Evolutionary conservation across 257 asterid species (phyloP), one percentile per base, ranked within the genome.

Genomic region (Mentha longifolia): DNA sequence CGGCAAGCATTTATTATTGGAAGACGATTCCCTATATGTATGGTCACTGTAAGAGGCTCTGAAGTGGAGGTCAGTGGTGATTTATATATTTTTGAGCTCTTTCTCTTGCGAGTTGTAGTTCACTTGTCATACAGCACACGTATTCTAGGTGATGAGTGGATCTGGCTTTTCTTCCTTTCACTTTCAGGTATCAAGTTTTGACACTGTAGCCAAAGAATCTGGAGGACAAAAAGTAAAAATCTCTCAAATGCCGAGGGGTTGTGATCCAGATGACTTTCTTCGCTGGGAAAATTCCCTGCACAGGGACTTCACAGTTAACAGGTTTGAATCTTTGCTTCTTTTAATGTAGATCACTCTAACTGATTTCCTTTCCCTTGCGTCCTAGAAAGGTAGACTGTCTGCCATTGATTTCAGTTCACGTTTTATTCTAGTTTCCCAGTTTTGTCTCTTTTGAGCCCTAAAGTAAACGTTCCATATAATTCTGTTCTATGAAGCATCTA

Each of bases 221-320:
- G 67, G 45, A 50, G 70, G 68, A 65, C 77, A 52, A 62, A 69
- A 80, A 43, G 56, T 25, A 78, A 17, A 35, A 46, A 16, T 50
- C 52, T 67, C 87, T 72, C 79, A 59, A 54, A 73, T 76, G 82
- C 91, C 92, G 37, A 74, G 47, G 72, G 80, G 83, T 57, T 84
- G 80, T 83, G 82, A 82, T 68, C 55, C 70, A 52, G 72, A 72
- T 43, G 99, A 95, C 74, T 52, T 86, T 54, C 39, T 58, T 79
- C 92, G 80, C 76, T 94, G 97, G 97, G 85, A 69, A 75, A 78
- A 91, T 74, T 78, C 89, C 83, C 78, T 85, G 90, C 84, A 54
- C 55, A 87, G 99, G 67, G 99, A 94, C 86, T 94, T 91, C 76
- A 94, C 99, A 28, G 84, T 94, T 64, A 94, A 94, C 88, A 85